phyloP scores from a whole-genome alignment of 1,139 yeast species.

The Protomyces inundatus region DNA sequence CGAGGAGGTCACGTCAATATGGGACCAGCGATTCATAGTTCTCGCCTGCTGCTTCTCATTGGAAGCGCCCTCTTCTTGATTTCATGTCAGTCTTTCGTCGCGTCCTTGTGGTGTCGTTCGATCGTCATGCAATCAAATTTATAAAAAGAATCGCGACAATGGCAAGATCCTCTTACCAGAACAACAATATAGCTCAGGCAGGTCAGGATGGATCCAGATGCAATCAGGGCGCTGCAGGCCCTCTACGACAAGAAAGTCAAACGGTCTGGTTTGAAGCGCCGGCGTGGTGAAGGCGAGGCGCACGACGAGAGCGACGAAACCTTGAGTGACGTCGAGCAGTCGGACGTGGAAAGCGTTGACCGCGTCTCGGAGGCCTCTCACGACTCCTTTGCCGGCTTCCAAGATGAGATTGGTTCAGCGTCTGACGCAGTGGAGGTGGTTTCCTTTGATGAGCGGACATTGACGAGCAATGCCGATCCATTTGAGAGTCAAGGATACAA shows the following conservation, averaged over 20 bases:
- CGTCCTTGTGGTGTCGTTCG: slow-evolving; percentile 4
- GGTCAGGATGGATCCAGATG: slow-evolving; percentile 13
- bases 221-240: slow-evolving; percentile 8
- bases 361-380: background rate
- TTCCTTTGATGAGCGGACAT: slow-evolving; percentile 6
- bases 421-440: slow-evolving; percentile 9
- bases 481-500: slow-evolving; percentile 10
- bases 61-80: no score
- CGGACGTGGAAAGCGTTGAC: background rate
- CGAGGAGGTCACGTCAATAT: slow-evolving; percentile 46
- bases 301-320: background rate
- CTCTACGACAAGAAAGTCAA: slow-evolving; percentile 8
- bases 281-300: background rate
- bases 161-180: no score
- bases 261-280: background rate
- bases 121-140: background rate
- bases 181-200: no score
- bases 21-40: slow-evolving; percentile 40
- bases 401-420: background rate
- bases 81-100: no score
- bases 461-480: background rate
- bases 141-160: no score
- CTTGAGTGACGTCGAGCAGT: background rate
- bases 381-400: slow-evolving; percentile 5
- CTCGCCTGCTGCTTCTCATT: no score